A percentile compares a stretch with the other conserved stretches of the same genome.
phyloP scores from a whole-genome alignment of 1,139 yeast genomes.

The Kodamaea sp. region DNA sequence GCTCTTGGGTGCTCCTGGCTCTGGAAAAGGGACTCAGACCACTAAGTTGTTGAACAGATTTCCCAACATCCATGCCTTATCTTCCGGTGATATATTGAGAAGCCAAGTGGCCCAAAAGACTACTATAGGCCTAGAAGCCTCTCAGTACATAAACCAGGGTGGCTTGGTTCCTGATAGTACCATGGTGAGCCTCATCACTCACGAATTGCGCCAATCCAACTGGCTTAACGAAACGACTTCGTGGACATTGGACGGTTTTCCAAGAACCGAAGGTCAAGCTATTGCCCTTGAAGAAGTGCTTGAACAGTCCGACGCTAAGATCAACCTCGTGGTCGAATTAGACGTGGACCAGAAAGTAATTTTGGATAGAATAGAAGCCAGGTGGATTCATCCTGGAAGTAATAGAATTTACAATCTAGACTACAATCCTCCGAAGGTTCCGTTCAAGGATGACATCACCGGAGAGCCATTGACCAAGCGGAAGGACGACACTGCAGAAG shows the following conservation, averaged over 20 bases:
- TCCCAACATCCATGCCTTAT: constrained; percentile 53
- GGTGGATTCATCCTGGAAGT: constrained; percentile 83
- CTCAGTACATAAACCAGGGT: constrained; percentile 59
- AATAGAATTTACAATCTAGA: constrained; percentile 85
- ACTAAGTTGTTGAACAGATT: constrained; percentile 58
- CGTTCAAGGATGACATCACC: constrained; percentile 82
- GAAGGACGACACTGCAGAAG: constrained; percentile 73
- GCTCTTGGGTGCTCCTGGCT: constrained; percentile 89
- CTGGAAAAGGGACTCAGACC: constrained; percentile 93
- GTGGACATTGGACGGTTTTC: constrained; percentile 92
- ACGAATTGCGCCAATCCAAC: constrained; percentile 43
- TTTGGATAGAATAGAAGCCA: constrained; percentile 74
- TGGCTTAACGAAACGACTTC: constrained; percentile 51
- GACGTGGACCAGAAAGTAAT: constrained; percentile 82
- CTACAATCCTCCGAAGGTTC: constrained; percentile 83
- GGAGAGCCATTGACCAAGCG: constrained; percentile 83
- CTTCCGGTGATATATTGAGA: constrained; percentile 85
- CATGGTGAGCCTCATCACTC: constrained; percentile 60
- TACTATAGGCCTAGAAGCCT: constrained; percentile 59
- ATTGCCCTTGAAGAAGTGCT: constrained; percentile 53
- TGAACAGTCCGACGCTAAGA: constrained; percentile 31
- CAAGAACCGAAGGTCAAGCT: constrained; percentile 79
- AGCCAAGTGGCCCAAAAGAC: constrained; percentile 60
- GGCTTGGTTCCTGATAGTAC: constrained; percentile 69
- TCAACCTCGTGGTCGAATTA: constrained; percentile 79